Evolutionary conservation across 192 early-diverging fungal genomes (phyloP).

Genomic region (Coemansia sp.): DNA sequence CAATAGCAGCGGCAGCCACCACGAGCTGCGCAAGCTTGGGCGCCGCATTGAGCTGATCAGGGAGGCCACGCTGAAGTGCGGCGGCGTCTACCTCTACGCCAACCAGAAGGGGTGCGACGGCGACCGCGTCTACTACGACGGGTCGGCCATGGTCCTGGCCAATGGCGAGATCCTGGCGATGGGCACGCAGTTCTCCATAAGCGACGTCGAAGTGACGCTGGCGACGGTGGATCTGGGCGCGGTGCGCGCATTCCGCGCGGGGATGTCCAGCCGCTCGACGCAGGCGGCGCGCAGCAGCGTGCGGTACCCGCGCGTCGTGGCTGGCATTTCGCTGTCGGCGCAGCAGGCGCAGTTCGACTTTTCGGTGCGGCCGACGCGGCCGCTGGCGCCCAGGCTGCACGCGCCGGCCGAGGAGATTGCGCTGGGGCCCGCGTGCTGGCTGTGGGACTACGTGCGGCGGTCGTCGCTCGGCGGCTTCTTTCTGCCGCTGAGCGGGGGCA

Average conservation of each 20-base stretch:
- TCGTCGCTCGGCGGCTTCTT: constrained; percentile 90
- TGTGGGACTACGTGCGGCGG: constrained; percentile 97
- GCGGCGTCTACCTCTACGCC: constrained; percentile 93
- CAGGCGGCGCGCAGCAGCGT: constrained; percentile 65
- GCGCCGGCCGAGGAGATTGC: constrained; percentile 88
- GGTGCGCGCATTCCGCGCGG: constrained; percentile 76
- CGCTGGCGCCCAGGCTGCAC: constrained; percentile 58
- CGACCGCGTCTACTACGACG: constrained; percentile 97
- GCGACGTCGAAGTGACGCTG: constrained; percentile 91
- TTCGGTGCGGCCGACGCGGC: constrained; percentile 7
- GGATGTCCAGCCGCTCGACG: constrained; percentile 68
- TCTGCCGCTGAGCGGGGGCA: constrained; percentile 94
- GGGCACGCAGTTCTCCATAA: constrained; percentile 87
- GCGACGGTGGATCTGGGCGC: constrained; percentile 91
- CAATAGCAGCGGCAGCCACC: constrained; percentile 95
- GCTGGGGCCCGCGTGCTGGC: constrained; percentile 96
- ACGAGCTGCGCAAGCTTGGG: constrained; percentile 91
- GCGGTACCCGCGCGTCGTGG: constrained; percentile 68
- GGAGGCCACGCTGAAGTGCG: constrained; percentile 87
- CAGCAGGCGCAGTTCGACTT: constrained; percentile 34
- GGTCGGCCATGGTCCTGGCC: constrained; percentile 81
- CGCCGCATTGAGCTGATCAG: constrained; percentile 84
- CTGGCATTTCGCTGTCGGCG: constrained; percentile 54
- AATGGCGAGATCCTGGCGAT: constrained; percentile 90
- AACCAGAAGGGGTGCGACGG: constrained; percentile 99